phyloP scores from a whole-genome alignment of 2,329 filamentous ascomycete species.

The Helminthosporium solani region DNA sequence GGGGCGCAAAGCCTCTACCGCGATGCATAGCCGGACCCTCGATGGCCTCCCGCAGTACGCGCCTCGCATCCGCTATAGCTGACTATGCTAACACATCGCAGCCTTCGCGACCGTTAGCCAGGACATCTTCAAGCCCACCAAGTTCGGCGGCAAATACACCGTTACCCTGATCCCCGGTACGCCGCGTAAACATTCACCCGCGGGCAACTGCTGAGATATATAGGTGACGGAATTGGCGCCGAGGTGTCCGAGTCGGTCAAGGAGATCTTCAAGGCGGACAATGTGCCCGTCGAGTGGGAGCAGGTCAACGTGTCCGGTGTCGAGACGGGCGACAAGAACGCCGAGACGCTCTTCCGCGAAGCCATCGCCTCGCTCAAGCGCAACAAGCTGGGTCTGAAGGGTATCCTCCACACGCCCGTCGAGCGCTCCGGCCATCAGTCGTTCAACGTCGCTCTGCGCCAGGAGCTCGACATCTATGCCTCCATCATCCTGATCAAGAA shows the following conservation, averaged over 20 bases:
- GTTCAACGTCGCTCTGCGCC: conserved; percentile 98
- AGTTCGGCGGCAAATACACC: conserved; percentile 99
- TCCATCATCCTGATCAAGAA: conserved; percentile 99
- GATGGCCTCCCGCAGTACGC: conserved; percentile 57
- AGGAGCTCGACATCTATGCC: conserved; percentile 99
- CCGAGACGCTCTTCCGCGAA: conserved; percentile 93
- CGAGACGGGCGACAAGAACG: conserved; percentile 79
- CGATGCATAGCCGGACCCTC: conserved; percentile 52
- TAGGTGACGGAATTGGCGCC: conserved; percentile 91
- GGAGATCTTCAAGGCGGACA: conserved; percentile 99
- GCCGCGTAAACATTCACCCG: conserved; percentile 27
- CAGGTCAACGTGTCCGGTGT: conserved; percentile 94
- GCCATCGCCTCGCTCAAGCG: conserved; percentile 92
- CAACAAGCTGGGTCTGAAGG: conserved; percentile 99
- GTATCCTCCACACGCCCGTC: conserved; percentile 96
- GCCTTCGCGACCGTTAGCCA: conserved; percentile 69
- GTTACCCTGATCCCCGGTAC: conserved; percentile 94
- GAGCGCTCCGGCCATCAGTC: conserved; percentile 96
- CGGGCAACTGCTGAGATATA: conserved; percentile 20
- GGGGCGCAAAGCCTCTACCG: conserved; percentile 52
- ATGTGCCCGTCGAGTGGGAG: conserved; percentile 98
- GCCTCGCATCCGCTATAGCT: background rate
- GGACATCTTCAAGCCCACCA: conserved; percentile 98
- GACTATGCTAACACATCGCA: conserved; percentile 21
- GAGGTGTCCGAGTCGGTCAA: conserved; percentile 98